phyloP scores from a whole-genome alignment of 2,329 filamentous ascomycete genomes.

The Alternaria gansuensis region DNA sequence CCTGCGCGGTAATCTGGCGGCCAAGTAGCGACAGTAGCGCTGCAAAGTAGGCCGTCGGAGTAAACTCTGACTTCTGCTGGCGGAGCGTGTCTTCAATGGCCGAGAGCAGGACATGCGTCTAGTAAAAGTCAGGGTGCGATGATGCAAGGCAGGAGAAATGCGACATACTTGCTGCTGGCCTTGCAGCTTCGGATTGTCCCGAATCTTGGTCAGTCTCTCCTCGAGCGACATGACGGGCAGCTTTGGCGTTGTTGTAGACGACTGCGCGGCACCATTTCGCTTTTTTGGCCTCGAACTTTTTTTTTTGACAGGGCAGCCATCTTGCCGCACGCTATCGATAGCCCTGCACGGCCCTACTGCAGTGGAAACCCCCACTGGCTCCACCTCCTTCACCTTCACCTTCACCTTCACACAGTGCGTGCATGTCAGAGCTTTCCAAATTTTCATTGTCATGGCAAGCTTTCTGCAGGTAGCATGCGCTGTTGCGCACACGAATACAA shows the following conservation, averaged over 20 bases:
- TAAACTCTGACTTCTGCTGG: constrained; percentile 83
- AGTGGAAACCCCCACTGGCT: constrained; percentile 6
- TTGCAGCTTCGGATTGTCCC: constrained; percentile 88
- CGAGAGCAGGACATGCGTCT: constrained; percentile 86
- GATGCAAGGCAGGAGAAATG: constrained; percentile 15
- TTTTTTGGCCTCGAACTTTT: constrained; percentile 30
- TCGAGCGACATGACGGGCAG: constrained; percentile 67
- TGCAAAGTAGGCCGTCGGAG: constrained; percentile 92
- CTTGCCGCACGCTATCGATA: constrained; percentile 28
- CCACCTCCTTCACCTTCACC: constrained; percentile 6
- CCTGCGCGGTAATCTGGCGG: constrained; percentile 73
- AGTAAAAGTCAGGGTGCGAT: constrained; percentile 24
- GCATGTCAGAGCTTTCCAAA: not conserved
- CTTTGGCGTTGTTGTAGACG: constrained; percentile 28
- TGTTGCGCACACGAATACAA: constrained; percentile 11
- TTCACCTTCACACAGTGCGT: not conserved
- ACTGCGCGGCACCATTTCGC: constrained; percentile 11
- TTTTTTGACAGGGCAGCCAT: constrained; percentile 28
- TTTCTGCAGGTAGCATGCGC: constrained; percentile 13
- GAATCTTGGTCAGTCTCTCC: constrained; percentile 96
- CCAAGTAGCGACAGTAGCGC: constrained; percentile 88
- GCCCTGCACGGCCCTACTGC: constrained; percentile 11
- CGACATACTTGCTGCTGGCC: constrained; percentile 84
- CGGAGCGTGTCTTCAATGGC: constrained; percentile 93
- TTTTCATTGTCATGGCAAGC: constrained; percentile 7